These are phyloP conservation scores for Cadophora gregata DNA, from an alignment of 2,329 filamentous ascomycete genomes.

Conservation along the genomic window DNA sequence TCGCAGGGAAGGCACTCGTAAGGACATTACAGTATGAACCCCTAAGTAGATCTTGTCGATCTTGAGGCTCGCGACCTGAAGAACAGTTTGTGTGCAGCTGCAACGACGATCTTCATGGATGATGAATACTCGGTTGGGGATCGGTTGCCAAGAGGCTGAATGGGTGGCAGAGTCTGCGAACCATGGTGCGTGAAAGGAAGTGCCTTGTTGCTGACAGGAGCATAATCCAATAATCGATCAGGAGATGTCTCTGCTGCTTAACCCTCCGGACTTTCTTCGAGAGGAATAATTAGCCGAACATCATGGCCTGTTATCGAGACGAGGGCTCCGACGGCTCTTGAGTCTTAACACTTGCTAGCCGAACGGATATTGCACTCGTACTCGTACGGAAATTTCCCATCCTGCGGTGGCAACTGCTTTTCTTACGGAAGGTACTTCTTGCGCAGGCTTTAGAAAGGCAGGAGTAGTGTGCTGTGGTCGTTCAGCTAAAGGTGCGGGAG, in stretches of 20 bases:
- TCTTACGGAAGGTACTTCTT: too few species aligned
- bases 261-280: neutral
- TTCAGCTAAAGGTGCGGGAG: neutral
- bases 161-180: neutral
- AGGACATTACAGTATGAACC: too few species aligned
- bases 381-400: neutral
- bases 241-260: neutral
- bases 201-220: constrained; percentile 12
- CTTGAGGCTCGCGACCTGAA: constrained; percentile 1
- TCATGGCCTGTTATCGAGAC: neutral
- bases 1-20: too few species aligned
- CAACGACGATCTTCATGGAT: neutral
- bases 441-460: neutral
- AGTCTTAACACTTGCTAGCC: neutral
- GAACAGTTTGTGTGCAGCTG: neutral
- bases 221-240: neutral
- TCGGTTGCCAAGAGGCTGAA: constrained; percentile 1
- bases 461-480: neutral
- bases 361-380: neutral
- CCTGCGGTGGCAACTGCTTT: neutral
- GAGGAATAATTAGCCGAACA: neutral
- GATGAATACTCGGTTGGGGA: neutral
- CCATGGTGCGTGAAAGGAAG: neutral
- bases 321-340: neutral
- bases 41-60: constrained; percentile 9